phyloP scores from a whole-genome alignment of 768 basidiomycete genomes.

The Suillus weaverae region DNA sequence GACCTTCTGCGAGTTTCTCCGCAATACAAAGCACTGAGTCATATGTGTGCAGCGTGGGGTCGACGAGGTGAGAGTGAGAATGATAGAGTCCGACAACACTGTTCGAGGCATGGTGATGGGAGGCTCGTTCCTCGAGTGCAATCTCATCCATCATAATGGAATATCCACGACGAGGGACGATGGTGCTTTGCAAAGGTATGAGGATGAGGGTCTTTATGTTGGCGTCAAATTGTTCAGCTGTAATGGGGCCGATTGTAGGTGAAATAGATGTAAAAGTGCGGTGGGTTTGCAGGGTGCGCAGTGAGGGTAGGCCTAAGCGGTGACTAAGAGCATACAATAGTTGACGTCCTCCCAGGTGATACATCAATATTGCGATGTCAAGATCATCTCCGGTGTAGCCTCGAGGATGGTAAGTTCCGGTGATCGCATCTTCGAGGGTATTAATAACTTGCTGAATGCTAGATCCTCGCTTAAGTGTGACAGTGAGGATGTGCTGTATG shows the following conservation, averaged over 20 bases:
- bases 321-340: conserved; percentile 18
- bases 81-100: conserved; percentile 15
- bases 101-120: conserved; percentile 10
- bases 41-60: conserved; percentile 1
- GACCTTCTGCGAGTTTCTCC: not conserved
- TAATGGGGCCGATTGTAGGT: conserved; percentile 13
- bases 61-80: conserved; percentile 5
- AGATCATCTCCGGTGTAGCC: conserved; percentile 4
- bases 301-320: conserved; percentile 11
- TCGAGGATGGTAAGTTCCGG: not conserved
- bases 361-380: conserved; percentile 13
- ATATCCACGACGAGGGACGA: conserved; percentile 7
- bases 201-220: conserved; percentile 16
- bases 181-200: not conserved
- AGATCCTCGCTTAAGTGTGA: conserved; percentile 13
- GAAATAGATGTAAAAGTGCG: conserved; percentile 9
- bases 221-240: conserved; percentile 2
- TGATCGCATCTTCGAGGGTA: conserved; percentile 11
- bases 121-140: conserved; percentile 14
- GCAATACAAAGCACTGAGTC: not conserved
- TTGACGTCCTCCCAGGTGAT: conserved; percentile 13
- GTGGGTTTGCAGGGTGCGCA: conserved; percentile 12
- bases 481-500: conserved; percentile 4
- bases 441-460: conserved; percentile 5
- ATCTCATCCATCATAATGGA: conserved; percentile 16